Evolutionary conservation across 352 stramenopile species (phyloP).

Genomic region (Phytophthora podocarpi): DNA sequence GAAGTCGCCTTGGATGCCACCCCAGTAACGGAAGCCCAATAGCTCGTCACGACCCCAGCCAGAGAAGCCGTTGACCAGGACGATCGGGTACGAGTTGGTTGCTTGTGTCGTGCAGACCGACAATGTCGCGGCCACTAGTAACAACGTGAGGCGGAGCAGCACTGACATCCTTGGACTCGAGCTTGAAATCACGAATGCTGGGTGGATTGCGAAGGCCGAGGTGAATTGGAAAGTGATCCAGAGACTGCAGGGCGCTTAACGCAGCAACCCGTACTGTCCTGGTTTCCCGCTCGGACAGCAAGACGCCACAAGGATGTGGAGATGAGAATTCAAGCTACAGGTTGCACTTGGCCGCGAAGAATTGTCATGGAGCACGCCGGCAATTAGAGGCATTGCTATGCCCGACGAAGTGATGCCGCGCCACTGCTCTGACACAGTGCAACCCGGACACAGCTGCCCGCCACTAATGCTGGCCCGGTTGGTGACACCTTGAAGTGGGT

Average conservation of each 20-base stretch:
- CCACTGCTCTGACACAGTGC: constrained; percentile 20
- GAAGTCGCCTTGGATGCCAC: constrained; percentile 50
- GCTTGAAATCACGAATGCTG: neutral
- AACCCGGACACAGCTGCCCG: constrained; percentile 7
- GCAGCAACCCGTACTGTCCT: neutral
- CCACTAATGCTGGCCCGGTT: neutral
- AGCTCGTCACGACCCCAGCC: constrained; percentile 55
- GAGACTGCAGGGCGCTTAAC: neutral
- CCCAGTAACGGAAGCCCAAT: constrained; percentile 57
- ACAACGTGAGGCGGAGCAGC: constrained; percentile 18
- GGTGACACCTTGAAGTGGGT: constrained; percentile 10
- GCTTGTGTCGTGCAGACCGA: constrained; percentile 18
- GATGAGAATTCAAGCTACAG: constrained; percentile 8
- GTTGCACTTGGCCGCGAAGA: constrained; percentile 4
- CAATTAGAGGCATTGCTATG: neutral
- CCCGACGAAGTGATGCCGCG: no score
- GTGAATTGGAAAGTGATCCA: constrained; percentile 30
- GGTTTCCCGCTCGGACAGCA: constrained; percentile 16
- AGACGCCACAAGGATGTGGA: constrained; percentile 15
- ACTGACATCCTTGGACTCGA: constrained; percentile 16
- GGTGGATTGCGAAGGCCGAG: neutral
- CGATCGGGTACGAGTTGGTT: constrained; percentile 53
- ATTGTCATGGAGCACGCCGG: constrained; percentile 12
- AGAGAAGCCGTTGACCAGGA: constrained; percentile 62
- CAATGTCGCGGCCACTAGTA: constrained; percentile 9